A percentile compares a stretch with the other conserved stretches of the same genome.
Evolutionary conservation across 192 early-diverging fungal species (phyloP).

Genomic region (Backusella sp.): DNA sequence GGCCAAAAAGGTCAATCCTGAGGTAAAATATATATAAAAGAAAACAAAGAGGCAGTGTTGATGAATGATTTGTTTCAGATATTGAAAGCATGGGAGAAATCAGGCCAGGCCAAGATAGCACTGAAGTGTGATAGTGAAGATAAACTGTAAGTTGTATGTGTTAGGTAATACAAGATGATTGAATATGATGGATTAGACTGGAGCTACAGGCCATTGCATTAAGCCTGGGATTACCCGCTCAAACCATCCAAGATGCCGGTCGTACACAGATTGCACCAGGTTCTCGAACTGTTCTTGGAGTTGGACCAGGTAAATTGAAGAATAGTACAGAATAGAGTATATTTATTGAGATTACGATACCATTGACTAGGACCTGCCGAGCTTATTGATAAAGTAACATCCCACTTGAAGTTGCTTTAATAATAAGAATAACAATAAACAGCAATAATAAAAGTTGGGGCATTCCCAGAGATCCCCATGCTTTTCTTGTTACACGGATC

Average conservation of each 20-base stretch:
- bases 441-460: background rate
- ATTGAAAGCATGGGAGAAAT: slow-evolving; percentile 67
- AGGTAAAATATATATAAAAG: slow-evolving; percentile 30
- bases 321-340: no score
- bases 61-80: slow-evolving; percentile 28
- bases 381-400: slow-evolving; percentile 40
- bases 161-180: no score
- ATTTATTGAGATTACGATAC: no score
- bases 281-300: slow-evolving; percentile 87
- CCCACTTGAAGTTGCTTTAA: slow-evolving; percentile 42
- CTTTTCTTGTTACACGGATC: background rate
- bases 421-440: background rate
- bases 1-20: slow-evolving; percentile 44
- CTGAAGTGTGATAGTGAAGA: slow-evolving; percentile 76
- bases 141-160: slow-evolving; percentile 58
- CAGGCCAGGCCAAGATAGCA: slow-evolving; percentile 85
- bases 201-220: slow-evolving; percentile 61
- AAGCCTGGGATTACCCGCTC: slow-evolving; percentile 59
- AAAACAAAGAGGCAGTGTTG: background rate
- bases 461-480: background rate
- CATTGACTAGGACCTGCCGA: slow-evolving; percentile 34
- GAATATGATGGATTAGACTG: slow-evolving; percentile 45
- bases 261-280: slow-evolving; percentile 90
- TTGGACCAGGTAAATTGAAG: slow-evolving; percentile 75
- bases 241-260: slow-evolving; percentile 89